Base-by-base conservation (phyloP, 257 asterid genomes). In the Anisodus acutangulus region DNA sequence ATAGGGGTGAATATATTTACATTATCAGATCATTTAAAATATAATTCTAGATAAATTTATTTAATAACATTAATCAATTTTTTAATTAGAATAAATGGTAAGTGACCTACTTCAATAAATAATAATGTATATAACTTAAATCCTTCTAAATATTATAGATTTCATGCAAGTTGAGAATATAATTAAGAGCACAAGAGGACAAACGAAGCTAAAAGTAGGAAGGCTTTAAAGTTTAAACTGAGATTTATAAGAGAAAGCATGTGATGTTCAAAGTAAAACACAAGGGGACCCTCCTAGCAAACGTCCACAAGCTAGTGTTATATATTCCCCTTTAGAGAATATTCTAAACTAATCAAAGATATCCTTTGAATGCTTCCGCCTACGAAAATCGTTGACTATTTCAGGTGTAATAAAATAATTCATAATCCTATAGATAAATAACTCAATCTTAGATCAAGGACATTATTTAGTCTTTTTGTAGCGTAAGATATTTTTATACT, bases 261-360 rank as follows among this genome's bases (percentile, higher is more conserved):
- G 76, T 83, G 88, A 62, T 47, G 62, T 47, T 86, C 84, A 83
- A 79, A 58, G 39, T 8, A 13, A 13, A 83, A 15, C 9, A 58
- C 11, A 16, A 17, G 43, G 0, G 64, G 81, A 78, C 26, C 64
- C 51, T 59, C 53, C 84, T 54, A 57, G 53, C 74, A 19, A 58
- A 22, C 60, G 78, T 57, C 82, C 53, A 43, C 69, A 59, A 69
- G 55, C 64, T 67, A 86, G 16, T 51, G 63, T 49, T 68, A 10
- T 68, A 10, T 43, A 26, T 69, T 79, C 76, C 10, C 26, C 26
- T 26, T 3, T 6, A 53, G 26, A 53, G 64, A 51, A 78, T 78
- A 51, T 76, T 76, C 43, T 13, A 76, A 31, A 53, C 0, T 12
- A 51, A 76, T 53, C 31, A 76, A 51, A 26, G 0, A 8, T 51